These are phyloP conservation scores for Oryza punctata DNA, from an alignment of 176 grass and related monocot genomes.

Conservation along the genomic window DNA sequence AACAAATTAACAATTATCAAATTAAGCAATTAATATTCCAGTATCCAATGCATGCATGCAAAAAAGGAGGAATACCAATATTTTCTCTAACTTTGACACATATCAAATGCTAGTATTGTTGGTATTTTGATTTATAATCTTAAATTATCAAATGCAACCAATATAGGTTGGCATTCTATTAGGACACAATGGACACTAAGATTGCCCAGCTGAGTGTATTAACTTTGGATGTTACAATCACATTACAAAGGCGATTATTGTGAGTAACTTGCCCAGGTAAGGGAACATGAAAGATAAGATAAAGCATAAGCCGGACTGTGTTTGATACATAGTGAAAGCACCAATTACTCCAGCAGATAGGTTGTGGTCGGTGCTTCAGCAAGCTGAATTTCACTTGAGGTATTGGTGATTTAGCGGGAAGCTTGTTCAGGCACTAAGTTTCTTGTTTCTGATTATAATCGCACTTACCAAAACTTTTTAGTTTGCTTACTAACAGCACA, in stretches of 20 bases:
- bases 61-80: conserved; percentile 7
- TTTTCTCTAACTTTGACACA: neutral
- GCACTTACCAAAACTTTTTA: neutral
- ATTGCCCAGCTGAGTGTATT: neutral
- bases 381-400: neutral
- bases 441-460: neutral
- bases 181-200: neutral
- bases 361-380: neutral
- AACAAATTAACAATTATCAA: neutral
- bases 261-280: neutral
- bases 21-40: neutral
- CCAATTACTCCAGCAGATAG: neutral
- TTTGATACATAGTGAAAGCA: neutral
- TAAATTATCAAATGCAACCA: neutral
- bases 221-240: neutral
- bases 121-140: neutral
- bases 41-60: neutral
- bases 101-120: conserved; percentile 14
- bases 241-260: neutral
- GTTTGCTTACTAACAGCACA: neutral
- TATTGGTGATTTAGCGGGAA: neutral
- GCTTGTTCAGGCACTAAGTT: neutral
- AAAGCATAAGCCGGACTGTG: neutral
- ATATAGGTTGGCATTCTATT: neutral
- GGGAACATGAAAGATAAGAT: neutral